Evolutionary conservation across 257 asterid species (phyloP).

Genomic region (Jasminum sambac): DNA sequence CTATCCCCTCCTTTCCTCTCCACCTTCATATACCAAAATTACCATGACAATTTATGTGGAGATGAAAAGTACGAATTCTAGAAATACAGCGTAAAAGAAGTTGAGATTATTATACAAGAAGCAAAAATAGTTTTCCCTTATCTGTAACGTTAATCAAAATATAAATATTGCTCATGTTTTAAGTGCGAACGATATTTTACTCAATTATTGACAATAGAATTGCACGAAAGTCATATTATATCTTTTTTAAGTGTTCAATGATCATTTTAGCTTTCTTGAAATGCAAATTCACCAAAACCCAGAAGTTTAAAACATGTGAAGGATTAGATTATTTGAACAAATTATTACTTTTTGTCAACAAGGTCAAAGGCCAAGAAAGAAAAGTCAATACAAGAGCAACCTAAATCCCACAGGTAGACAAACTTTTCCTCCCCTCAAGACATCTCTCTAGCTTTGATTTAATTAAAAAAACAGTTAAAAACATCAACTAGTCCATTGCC

Average conservation of each 20-base stretch:
- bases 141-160: background rate
- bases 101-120: background rate
- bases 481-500: constrained; percentile 39
- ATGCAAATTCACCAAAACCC: constrained; percentile 30
- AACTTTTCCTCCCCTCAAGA: constrained; percentile 48
- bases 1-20: background rate
- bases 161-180: background rate
- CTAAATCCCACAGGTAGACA: constrained; percentile 44
- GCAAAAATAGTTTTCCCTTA: background rate
- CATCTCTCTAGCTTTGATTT: constrained; percentile 33
- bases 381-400: constrained; percentile 33
- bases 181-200: background rate
- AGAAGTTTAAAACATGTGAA: constrained; percentile 13
- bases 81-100: background rate
- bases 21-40: background rate
- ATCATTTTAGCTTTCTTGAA: constrained; percentile 30
- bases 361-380: constrained; percentile 46
- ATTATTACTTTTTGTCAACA: constrained; percentile 25
- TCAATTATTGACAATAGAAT: background rate
- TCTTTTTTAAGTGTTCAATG: constrained; percentile 8
- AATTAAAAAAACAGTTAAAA: constrained; percentile 22
- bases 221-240: background rate
- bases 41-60: background rate
- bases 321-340: constrained; percentile 1
- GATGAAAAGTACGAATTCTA: background rate